Base-by-base conservation (phyloP, 176 grass and related monocot genomes). In the Saccharum spontaneum region DNA sequence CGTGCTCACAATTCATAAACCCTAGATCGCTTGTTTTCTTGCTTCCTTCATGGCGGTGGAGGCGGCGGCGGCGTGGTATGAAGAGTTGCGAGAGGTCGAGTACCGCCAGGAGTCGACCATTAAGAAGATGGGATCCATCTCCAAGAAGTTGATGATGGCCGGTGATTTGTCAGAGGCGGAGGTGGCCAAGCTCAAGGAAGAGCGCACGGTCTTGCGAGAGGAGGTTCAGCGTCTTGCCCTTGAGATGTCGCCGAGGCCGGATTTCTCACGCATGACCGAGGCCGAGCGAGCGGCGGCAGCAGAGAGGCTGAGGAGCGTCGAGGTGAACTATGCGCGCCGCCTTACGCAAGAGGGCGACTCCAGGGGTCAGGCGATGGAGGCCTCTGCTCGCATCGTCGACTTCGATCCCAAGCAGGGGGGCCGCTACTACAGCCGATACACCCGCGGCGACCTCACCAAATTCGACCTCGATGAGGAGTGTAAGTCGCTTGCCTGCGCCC, bases 351-450 rank as follows among this genome's bases (percentile, higher is more conserved):
- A 37, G 0, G 50, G 74, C 6, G 7, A 59, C 50, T 18, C 11
- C 18, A 3, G 1, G 0, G 30, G 50, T 0, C 11, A 0, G 12
- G 1, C 0, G 2, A 6, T 8, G 22, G 18, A 39, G 10, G 37
- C 0, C 0, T 4, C 0, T 2, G 59, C 18, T 8, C 5, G 7
- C 64, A 9, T 59, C 6, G 18, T n/a, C 54, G 54, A 59, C 54
- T 59, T 59, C 54, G 54, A 59, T 59, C 54, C 54, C 30, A 67
- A 34, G 28, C 64, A 54, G 50, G 5, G 14, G 5, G 63, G 63
- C 0, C 4, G 0, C 5, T 33, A 66, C 63, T 7, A 3, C 65
- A 67, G 1, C 65, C 65, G 65, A 1, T 67, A 3, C 15, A 17
- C 1, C 28, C 1, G 1, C 64, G 64, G 2, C 30, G 30, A 3